A percentile compares a stretch with the other conserved stretches of the same genome.
phyloP scores from a whole-genome alignment of 345 rosid genomes.

The Excoecaria cochinchinensis region DNA sequence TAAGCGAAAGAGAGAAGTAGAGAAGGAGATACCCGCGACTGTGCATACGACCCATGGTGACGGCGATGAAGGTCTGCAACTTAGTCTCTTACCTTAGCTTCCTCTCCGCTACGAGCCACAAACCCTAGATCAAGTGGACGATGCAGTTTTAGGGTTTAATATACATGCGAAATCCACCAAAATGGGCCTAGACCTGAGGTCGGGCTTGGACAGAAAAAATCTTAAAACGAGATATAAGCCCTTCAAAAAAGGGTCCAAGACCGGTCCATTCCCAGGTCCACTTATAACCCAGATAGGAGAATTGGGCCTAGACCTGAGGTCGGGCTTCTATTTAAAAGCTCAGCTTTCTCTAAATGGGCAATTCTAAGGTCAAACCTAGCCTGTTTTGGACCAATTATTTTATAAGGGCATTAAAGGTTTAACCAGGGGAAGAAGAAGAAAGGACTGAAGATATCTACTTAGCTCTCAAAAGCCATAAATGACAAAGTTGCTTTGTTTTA shows the following conservation, averaged over 20 bases:
- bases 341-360: too few species aligned
- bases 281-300: too few species aligned
- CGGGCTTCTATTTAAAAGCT: too few species aligned
- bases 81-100: conserved; percentile 1
- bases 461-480: not conserved
- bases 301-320: too few species aligned
- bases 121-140: conserved; percentile 12
- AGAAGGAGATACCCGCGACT: conserved; percentile 49
- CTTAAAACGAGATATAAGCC: not conserved
- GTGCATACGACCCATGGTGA: conserved; percentile 90
- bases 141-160: conserved; percentile 10
- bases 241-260: too few species aligned
- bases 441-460: too few species aligned
- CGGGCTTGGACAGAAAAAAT: not conserved
- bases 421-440: not conserved
- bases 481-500: not conserved
- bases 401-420: not conserved
- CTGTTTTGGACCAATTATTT: not conserved
- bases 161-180: not conserved
- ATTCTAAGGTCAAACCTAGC: not conserved
- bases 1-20: too few species aligned
- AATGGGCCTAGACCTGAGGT: not conserved
- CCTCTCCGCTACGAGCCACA: conserved; percentile 9
- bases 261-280: too few species aligned
- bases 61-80: conserved; percentile 15